phyloP scores from a whole-genome alignment of 177 flowering plant genomes.

The Vitis hybrid region DNA sequence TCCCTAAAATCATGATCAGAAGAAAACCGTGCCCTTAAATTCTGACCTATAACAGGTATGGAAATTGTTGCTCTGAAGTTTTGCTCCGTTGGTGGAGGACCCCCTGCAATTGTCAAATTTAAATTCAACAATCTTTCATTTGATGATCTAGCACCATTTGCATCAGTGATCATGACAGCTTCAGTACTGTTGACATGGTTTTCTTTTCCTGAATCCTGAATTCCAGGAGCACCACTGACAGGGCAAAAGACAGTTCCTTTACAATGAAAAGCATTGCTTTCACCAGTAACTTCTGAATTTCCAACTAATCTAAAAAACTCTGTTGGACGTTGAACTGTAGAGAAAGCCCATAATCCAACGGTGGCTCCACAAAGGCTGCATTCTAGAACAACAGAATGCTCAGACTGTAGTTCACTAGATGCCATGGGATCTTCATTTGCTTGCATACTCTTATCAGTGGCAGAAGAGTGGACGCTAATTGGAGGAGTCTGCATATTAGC shows the following conservation, averaged over 20 bases:
- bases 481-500: constrained; percentile 25
- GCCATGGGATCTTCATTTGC: constrained; percentile 19
- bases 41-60: constrained; percentile 76
- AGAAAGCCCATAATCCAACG: constrained; percentile 88
- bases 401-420: constrained; percentile 27
- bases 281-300: constrained; percentile 40
- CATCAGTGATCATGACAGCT: constrained; percentile 7
- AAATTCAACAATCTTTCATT: constrained; percentile 28
- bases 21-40: constrained; percentile 58
- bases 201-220: constrained; percentile 15
- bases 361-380: constrained; percentile 91
- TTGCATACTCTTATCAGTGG: constrained; percentile 24
- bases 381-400: constrained; percentile 83
- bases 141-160: constrained; percentile 18
- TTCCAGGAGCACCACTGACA: constrained; percentile 10
- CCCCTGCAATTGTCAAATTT: constrained; percentile 86
- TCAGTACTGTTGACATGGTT: constrained; percentile 19
- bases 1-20: constrained; percentile 30
- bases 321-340: constrained; percentile 58
- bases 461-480: constrained; percentile 23
- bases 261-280: constrained; percentile 14
- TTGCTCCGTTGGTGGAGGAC: constrained; percentile 90
- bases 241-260: not conserved
- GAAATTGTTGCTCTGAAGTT: constrained; percentile 79
- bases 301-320: constrained; percentile 70